These are phyloP conservation scores for Uronychia binucleata DNA, from an alignment of 73 alveolate species.

Conservation along the genomic window DNA sequence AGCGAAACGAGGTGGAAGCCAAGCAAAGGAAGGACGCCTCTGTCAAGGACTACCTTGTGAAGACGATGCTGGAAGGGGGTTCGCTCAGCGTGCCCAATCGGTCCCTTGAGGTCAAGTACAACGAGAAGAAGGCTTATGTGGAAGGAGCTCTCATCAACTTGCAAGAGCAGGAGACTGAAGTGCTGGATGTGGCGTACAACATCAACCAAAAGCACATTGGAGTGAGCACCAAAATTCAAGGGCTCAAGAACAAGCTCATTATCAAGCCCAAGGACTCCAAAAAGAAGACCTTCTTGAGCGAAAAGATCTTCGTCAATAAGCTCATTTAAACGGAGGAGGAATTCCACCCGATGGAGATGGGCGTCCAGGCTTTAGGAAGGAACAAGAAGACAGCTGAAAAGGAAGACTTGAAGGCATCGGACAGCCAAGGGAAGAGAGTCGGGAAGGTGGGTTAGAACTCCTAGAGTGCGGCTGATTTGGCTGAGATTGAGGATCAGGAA, in stretches of 20 bases:
- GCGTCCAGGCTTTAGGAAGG: neutral
- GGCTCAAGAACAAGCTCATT: neutral
- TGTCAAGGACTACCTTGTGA: neutral
- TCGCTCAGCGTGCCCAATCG: neutral
- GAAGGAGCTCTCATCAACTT: neutral
- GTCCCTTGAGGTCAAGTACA: neutral
- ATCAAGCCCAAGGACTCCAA: neutral
- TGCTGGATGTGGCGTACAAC: neutral
- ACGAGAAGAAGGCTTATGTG: neutral
- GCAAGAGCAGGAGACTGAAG: neutral
- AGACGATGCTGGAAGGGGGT: neutral
- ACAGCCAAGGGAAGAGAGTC: neutral
- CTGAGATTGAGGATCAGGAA: neutral
- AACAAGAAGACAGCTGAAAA: neutral
- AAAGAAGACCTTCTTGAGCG: neutral
- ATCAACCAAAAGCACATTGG: neutral
- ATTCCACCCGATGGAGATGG: too few relatives aligned
- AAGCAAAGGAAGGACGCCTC: neutral
- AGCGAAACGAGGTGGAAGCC: neutral
- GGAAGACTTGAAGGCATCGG: neutral
- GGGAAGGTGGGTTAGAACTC: too few relatives aligned
- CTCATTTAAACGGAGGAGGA: neutral
- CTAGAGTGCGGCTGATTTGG: too few relatives aligned
- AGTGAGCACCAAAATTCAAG: neutral
- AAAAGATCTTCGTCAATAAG: neutral